Percentiles rank a stretch among this genome's conserved stretches.
Evolutionary conservation across 1,284 basidiomycete species (phyloP).

Genomic region (Fomitopsis pinicola): DNA sequence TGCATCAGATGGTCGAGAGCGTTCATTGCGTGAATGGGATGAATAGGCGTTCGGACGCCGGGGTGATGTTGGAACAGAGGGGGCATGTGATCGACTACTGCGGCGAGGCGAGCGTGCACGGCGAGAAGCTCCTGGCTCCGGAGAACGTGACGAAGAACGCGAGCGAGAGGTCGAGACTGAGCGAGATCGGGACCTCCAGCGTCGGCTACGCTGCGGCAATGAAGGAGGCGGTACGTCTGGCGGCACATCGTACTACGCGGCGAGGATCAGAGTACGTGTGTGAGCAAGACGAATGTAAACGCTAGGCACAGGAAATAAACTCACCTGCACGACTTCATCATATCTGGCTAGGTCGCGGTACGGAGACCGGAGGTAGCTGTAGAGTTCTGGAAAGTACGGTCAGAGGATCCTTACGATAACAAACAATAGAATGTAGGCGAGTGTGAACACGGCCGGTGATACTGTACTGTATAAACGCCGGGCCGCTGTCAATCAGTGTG

Average conservation of each 20-base stretch:
- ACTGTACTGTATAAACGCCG: background rate
- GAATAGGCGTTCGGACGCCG: background rate
- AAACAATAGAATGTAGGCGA: background rate
- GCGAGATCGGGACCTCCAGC: constrained; percentile 35
- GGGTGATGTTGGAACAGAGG: constrained; percentile 1
- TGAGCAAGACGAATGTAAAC: background rate
- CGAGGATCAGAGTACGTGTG: constrained; percentile 2
- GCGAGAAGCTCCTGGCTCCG: background rate
- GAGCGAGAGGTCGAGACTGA: constrained; percentile 16
- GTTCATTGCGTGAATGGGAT: constrained; percentile 2
- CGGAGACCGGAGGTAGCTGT: constrained; percentile 81
- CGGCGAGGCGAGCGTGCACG: constrained; percentile 1
- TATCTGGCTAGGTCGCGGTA: constrained; percentile 78
- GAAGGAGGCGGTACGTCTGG: constrained; percentile 30
- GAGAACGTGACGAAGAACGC: constrained; percentile 15
- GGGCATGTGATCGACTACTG: constrained; percentile 2
- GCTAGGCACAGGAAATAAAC: constrained; percentile 16
- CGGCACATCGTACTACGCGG: constrained; percentile 52
- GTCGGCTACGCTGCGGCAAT: constrained; percentile 27
- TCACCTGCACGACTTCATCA: constrained; percentile 77
- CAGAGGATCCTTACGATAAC: constrained; percentile 1
- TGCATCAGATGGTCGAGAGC: background rate
- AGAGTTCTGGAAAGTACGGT: constrained; percentile 57
- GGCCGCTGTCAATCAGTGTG: background rate
- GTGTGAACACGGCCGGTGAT: background rate